Conservation (phyloP, 1,284 basidiomycete species). For the Marasmius tenuissimus region DNA sequence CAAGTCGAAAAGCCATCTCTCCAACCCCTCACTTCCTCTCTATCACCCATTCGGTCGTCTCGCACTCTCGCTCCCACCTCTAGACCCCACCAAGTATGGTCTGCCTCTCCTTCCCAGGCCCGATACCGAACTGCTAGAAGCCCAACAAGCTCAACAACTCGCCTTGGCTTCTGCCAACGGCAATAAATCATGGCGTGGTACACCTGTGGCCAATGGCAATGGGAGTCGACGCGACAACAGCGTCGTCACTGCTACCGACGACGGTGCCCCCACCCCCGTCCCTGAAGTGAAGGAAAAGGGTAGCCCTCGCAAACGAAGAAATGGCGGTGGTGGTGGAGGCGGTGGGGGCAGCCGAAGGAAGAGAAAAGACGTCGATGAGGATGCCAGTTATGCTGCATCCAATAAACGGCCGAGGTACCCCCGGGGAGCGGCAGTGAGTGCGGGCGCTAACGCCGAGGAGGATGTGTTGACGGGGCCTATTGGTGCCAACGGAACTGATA, state of each 20-base stretch:
- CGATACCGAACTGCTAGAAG: conserved; percentile 26
- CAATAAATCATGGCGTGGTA: conserved; percentile 17
- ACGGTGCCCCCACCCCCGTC: neutral
- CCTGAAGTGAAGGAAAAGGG: conserved; percentile 6
- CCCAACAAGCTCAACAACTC: conserved; percentile 32
- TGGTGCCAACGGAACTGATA: neutral
- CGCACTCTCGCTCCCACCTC: conserved; percentile 64
- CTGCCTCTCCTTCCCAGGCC: conserved; percentile 37
- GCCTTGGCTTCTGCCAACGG: conserved; percentile 31
- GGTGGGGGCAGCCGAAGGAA: conserved; percentile 1
- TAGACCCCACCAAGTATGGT: conserved; percentile 59
- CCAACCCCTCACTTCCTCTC: conserved; percentile 55
- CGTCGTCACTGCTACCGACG: conserved; percentile 4
- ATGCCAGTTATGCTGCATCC: conserved; percentile 42
- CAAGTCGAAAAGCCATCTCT: conserved; percentile 24
- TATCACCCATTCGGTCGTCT: conserved; percentile 69
- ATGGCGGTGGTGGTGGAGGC: conserved; percentile 7
- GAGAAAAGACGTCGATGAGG: conserved; percentile 6
- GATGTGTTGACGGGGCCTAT: neutral
- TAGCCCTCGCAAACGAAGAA: conserved; percentile 12
- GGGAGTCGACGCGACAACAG: conserved; percentile 6
- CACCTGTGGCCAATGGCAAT: conserved; percentile 21
- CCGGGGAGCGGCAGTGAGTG: neutral
- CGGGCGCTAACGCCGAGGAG: neutral
- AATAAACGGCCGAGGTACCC: conserved; percentile 20